Evolutionary conservation across 305 asterid species (phyloP).

Genomic region (Rubia peregrina): DNA sequence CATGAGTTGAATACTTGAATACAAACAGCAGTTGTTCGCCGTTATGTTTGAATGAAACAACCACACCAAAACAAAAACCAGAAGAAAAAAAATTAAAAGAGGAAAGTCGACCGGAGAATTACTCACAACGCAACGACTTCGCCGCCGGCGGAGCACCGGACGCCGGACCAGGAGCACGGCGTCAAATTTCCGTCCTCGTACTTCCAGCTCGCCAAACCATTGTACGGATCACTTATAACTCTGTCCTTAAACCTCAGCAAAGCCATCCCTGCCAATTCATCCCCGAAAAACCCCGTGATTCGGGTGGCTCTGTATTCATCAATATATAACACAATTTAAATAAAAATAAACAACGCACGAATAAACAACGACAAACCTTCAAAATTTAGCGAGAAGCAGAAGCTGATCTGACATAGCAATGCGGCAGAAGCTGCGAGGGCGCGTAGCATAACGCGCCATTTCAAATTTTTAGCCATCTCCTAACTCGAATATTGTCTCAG

Average conservation of each 20-base stretch:
- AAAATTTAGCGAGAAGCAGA: constrained; percentile 20
- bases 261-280: constrained; percentile 24
- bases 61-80: background rate
- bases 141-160: constrained; percentile 26
- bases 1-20: background rate
- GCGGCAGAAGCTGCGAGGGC: background rate
- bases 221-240: constrained; percentile 25
- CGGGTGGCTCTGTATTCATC: background rate
- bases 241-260: constrained; percentile 30
- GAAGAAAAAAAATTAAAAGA: background rate
- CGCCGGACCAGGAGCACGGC: constrained; percentile 34
- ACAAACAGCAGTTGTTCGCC: background rate
- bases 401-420: constrained; percentile 10
- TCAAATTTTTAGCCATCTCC: constrained; percentile 16
- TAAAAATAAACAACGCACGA: background rate
- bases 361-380: constrained; percentile 16
- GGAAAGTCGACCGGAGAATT: background rate
- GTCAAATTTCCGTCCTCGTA: constrained; percentile 18
- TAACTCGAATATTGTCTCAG: background rate
- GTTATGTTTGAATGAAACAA: constrained; percentile 3
- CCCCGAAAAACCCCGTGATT: background rate
- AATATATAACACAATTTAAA: background rate
- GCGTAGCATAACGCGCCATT: constrained; percentile 10
- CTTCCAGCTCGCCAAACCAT: constrained; percentile 27
- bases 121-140: constrained; percentile 28